Conservation (phyloP, 805 yeast genomes). For the Saccharomyces mikatae region DNA sequence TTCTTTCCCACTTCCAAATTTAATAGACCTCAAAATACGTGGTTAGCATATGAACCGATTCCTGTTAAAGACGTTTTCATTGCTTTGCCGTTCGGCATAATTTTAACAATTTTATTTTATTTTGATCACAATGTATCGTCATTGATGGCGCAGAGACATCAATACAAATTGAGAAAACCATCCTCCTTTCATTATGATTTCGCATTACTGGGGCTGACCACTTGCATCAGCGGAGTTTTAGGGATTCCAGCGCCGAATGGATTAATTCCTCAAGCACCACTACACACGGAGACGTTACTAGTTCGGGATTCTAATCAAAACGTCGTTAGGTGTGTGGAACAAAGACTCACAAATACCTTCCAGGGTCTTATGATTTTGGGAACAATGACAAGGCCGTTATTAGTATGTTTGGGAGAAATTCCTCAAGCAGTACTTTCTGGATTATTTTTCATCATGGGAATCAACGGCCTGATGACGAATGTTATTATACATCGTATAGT, state of each 20-base stretch:
- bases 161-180: slow-evolving; percentile 77
- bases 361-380: slow-evolving; percentile 82
- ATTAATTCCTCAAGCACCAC: slow-evolving; percentile 91
- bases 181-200: slow-evolving; percentile 92
- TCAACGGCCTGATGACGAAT: slow-evolving; percentile 64
- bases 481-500: slow-evolving; percentile 55
- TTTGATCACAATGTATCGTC: slow-evolving; percentile 95
- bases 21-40: slow-evolving; percentile 22
- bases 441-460: slow-evolving; percentile 86
- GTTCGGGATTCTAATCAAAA: slow-evolving; percentile 31
- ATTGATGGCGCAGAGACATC: slow-evolving; percentile 79
- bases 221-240: slow-evolving; percentile 77
- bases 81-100: slow-evolving; percentile 87
- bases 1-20: slow-evolving; percentile 58
- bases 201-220: slow-evolving; percentile 71
- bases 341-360: slow-evolving; percentile 70
- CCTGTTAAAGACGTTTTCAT: slow-evolving; percentile 70
- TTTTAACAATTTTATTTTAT: slow-evolving; percentile 77
- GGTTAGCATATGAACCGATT: slow-evolving; percentile 35
- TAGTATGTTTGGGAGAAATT: slow-evolving; percentile 69
- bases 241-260: slow-evolving; percentile 98
- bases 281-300: slow-evolving; percentile 75
- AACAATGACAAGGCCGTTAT: slow-evolving; percentile 82
- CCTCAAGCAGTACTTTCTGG: slow-evolving; percentile 95
- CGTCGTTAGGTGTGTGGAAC: slow-evolving; percentile 69